Base-by-base conservation (phyloP, 164 flowering plant species). In the Amborella trichopoda region DNA sequence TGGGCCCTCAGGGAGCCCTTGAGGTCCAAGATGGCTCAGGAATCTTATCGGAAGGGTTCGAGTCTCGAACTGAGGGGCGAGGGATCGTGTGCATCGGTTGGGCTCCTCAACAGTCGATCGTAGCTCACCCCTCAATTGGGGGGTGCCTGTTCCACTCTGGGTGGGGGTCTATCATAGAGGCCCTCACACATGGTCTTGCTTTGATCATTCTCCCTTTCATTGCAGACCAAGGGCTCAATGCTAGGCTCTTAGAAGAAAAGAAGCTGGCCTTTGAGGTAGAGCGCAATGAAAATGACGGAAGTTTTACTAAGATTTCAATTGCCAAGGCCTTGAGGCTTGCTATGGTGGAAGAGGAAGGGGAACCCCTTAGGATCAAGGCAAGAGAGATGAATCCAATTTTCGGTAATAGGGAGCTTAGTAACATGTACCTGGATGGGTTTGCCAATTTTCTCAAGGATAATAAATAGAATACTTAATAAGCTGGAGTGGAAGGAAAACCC, bases 61-160 rank as follows among this genome's bases (percentile, higher is more conserved):
- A 4, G 16, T 36, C 21, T 11, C 32, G 67, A 14, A 55, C 57
- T 3, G 18, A 47, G 16, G 61, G 41, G 2, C 45, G 20, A 23
- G 77, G 75, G 3, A 4, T 62, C 19, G 74, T 74, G 0, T 43
- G 24, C 4, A 10, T 47, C 1, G 71, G 77, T 0, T 75, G 77
- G 77, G 73, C 56, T 2, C 66, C 80, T 1, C 71, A 72, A 28
- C 5, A 46, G 54, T 50, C 52, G 16, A 60, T 75, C 19, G 28
- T 72, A 23, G 61, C 48, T 2, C 77, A 72, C 28, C 54, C 66
- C 3, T 40, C 81, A 0, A 49, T 72, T 25, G 76, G 78, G 3
- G 71, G 63, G 3, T 67, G 45, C n/a, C 20, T 69, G 54, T 46
- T 34, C 23, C 74, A 69, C 5, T 40, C 61, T 2, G 70, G 72